Conservation (phyloP, 2,329 filamentous ascomycete species). For the Aspergillus tubingensis region DNA sequence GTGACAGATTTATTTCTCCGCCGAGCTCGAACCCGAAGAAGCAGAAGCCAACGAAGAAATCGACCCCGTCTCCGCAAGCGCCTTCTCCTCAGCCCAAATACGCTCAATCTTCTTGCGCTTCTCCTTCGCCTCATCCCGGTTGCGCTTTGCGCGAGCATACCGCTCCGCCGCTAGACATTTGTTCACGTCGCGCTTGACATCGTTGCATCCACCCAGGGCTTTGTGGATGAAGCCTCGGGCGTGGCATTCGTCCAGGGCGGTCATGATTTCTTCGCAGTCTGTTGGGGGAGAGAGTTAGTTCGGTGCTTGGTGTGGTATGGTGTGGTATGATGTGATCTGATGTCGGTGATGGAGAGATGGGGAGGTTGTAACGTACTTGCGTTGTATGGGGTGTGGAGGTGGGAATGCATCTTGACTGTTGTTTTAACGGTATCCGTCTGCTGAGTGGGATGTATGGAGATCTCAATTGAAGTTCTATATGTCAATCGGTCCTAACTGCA, state of each 20-base stretch:
- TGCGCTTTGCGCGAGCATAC: conserved; percentile 72
- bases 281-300: conserved; percentile 9
- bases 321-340: no score
- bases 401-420: conserved; percentile 79
- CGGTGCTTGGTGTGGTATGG: no score
- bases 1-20: neutral
- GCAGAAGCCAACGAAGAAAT: neutral
- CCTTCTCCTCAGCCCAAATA: conserved; percentile 67
- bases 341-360: no score
- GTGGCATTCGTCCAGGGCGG: conserved; percentile 92
- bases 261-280: conserved; percentile 97
- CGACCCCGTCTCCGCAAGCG: conserved; percentile 20
- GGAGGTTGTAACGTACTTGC: conserved; percentile 60
- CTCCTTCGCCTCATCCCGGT: conserved; percentile 69
- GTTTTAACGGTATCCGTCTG: neutral
- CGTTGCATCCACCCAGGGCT: conserved; percentile 85
- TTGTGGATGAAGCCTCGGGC: conserved; percentile 90
- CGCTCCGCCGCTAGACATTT: conserved; percentile 81
- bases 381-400: conserved; percentile 91
- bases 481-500: no score
- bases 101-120: conserved; percentile 74
- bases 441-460: neutral
- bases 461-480: neutral
- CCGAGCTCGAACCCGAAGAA: neutral
- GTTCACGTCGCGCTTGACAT: conserved; percentile 79